These are phyloP conservation scores for Ogataea hybrid DNA, from an alignment of 1,139 yeast species.

Conservation along the genomic window DNA sequence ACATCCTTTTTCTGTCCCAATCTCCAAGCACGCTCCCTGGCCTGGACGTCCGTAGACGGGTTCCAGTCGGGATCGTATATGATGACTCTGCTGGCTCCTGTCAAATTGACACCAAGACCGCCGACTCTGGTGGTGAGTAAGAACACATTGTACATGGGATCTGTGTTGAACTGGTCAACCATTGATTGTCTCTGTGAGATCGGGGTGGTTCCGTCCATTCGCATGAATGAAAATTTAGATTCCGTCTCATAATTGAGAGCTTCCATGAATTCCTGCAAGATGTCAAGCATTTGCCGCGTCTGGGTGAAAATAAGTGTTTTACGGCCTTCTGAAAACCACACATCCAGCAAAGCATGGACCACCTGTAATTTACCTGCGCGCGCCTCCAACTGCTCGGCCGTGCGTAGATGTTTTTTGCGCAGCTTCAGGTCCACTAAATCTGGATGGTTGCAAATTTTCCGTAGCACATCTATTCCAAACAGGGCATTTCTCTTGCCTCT, in stretches of 20 bases:
- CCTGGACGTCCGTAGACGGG: conserved; percentile 96
- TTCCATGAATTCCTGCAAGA: conserved; percentile 61
- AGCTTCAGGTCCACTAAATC: conserved; percentile 63
- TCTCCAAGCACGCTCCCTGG: conserved; percentile 96
- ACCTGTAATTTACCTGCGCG: conserved; percentile 94
- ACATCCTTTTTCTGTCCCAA: conserved; percentile 93
- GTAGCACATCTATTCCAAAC: conserved; percentile 83
- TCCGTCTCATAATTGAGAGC: conserved; percentile 35
- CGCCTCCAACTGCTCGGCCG: conserved; percentile 35
- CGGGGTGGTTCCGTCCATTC: conserved; percentile 96
- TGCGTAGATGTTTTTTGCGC: conserved; percentile 53
- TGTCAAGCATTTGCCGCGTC: conserved; percentile 91
- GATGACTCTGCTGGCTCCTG: conserved; percentile 94
- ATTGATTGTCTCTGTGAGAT: conserved; percentile 71
- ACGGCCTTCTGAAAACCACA: conserved; percentile 80
- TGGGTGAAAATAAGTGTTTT: conserved; percentile 84
- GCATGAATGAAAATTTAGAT: conserved; percentile 46
- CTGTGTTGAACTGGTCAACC: conserved; percentile 77
- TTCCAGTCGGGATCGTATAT: conserved; percentile 99
- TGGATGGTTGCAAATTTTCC: conserved; percentile 96
- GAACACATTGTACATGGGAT: conserved; percentile 59
- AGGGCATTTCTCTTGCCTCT: conserved; percentile 79
- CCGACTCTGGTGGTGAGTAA: conserved; percentile 92
- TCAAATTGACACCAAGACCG: conserved; percentile 88
- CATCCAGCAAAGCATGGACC: conserved; percentile 64